Conservation (phyloP, 2,329 filamentous ascomycete species). For the Colletotrichum somersetense region DNA sequence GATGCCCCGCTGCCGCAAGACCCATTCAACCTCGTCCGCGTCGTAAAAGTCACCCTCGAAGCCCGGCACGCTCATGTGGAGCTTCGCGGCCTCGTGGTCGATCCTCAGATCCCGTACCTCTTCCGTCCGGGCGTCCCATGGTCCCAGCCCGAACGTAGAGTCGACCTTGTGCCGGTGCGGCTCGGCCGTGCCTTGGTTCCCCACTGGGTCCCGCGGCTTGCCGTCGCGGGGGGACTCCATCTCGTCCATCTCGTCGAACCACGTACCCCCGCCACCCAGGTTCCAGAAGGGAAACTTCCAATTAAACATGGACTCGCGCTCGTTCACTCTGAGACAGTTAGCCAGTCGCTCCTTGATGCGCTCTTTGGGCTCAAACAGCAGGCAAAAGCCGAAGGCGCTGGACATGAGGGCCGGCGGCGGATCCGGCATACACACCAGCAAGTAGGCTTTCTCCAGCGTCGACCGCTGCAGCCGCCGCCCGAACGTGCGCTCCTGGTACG, state of each 20-base stretch:
- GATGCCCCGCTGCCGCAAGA: constrained; percentile 74
- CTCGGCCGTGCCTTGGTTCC: constrained; percentile 54
- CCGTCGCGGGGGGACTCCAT: neutral
- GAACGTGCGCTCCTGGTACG: constrained; percentile 75
- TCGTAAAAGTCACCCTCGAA: constrained; percentile 84
- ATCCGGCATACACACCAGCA: constrained; percentile 64
- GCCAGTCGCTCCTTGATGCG: constrained; percentile 59
- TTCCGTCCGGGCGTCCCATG: constrained; percentile 58
- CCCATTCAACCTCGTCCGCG: constrained; percentile 80
- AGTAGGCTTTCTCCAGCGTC: constrained; percentile 72
- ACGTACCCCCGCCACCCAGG: constrained; percentile 77
- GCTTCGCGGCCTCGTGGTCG: constrained; percentile 51
- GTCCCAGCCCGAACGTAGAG: constrained; percentile 54
- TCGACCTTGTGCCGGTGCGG: constrained; percentile 51
- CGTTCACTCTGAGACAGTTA: constrained; percentile 48
- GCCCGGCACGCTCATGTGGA: constrained; percentile 68
- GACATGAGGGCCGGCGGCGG: constrained; percentile 62
- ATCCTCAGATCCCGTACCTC: constrained; percentile 58
- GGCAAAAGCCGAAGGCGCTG: constrained; percentile 77
- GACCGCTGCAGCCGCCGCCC: constrained; percentile 77
- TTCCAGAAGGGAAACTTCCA: constrained; percentile 73
- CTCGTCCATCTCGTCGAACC: constrained; percentile 57
- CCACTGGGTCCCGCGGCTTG: constrained; percentile 45
- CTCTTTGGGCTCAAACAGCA: constrained; percentile 68
- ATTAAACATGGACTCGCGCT: constrained; percentile 64